These are phyloP conservation scores for Casaregolazyma lundiana DNA, from an alignment of 1,139 yeast species.

Conservation along the genomic window DNA sequence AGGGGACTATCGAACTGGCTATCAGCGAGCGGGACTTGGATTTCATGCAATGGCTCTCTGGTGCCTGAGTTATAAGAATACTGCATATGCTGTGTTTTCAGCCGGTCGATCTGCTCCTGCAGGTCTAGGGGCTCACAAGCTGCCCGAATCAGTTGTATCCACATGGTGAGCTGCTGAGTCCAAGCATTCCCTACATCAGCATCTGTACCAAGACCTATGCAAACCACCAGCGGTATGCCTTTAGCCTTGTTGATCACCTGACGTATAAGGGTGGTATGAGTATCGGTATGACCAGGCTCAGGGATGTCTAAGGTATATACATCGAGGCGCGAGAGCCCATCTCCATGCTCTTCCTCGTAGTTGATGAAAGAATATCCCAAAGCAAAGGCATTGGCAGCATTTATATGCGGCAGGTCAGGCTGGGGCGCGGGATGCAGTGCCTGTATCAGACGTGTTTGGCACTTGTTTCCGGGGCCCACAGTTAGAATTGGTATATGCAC, in stretches of 20 bases:
- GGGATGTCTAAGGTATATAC: constrained; percentile 29
- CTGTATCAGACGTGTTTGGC: constrained; percentile 18
- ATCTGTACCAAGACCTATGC: constrained; percentile 25
- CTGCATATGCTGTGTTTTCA: constrained; percentile 20
- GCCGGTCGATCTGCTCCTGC: constrained; percentile 12
- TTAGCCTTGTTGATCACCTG: constrained; percentile 10
- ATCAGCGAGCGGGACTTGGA: constrained; percentile 30
- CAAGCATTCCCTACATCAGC: constrained; percentile 19
- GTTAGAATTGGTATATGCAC: background rate
- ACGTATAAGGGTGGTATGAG: constrained; percentile 4
- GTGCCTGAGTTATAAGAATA: constrained; percentile 14
- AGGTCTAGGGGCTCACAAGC: constrained; percentile 13
- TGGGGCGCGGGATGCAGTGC: constrained; percentile 14
- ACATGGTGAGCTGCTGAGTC: constrained; percentile 21
- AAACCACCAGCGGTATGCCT: constrained; percentile 15
- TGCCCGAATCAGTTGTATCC: constrained; percentile 22
- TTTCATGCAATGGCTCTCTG: constrained; percentile 10
- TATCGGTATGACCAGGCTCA: constrained; percentile 3
- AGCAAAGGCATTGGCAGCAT: constrained; percentile 29
- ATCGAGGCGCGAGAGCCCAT: constrained; percentile 30
- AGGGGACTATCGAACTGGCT: constrained; percentile 34
- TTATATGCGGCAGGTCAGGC: constrained; percentile 3
- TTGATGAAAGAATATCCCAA: constrained; percentile 37
- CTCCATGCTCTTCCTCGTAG: constrained; percentile 31
- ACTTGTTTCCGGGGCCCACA: constrained; percentile 18